Evolutionary conservation across 2,329 filamentous ascomycete genomes (phyloP).

Genomic region (Aureobasidium sp.): DNA sequence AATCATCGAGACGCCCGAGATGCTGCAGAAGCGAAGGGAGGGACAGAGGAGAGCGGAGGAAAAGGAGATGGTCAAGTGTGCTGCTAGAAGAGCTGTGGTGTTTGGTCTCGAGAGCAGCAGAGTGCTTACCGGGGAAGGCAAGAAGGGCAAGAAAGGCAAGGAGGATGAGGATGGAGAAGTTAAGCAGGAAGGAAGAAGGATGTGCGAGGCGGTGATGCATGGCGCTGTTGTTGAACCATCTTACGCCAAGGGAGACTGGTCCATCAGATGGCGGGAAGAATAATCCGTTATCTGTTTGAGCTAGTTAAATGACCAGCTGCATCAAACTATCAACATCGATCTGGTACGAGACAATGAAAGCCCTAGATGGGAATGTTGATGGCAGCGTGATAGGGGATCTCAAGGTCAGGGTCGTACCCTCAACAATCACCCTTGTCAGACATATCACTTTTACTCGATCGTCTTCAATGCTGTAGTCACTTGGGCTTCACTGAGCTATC

Average conservation of each 20-base stretch:
- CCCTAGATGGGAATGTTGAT: no score
- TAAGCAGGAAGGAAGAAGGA: constrained; percentile 25
- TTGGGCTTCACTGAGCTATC: background rate
- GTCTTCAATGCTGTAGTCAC: background rate
- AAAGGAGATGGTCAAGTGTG: constrained; percentile 52
- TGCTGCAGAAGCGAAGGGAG: constrained; percentile 39
- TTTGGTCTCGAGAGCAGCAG: constrained; percentile 38
- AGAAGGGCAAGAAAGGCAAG: constrained; percentile 15
- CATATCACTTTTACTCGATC: background rate
- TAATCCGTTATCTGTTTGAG: background rate
- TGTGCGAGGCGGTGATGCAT: constrained; percentile 52
- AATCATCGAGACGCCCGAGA: constrained; percentile 43
- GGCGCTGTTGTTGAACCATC: constrained; percentile 50
- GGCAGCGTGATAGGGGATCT: no score
- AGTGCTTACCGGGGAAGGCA: constrained; percentile 18
- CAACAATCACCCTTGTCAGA: background rate
- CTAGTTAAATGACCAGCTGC: no score
- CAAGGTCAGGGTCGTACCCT: background rate
- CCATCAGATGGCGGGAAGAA: constrained; percentile 46
- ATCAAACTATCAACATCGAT: background rate
- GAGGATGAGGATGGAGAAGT: constrained; percentile 18
- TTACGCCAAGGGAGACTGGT: constrained; percentile 54
- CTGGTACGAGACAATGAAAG: background rate
- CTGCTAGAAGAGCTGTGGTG: constrained; percentile 51
- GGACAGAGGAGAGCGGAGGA: constrained; percentile 41